Conservation (phyloP, 768 basidiomycete genomes). For the Pulveroboletus frians region DNA sequence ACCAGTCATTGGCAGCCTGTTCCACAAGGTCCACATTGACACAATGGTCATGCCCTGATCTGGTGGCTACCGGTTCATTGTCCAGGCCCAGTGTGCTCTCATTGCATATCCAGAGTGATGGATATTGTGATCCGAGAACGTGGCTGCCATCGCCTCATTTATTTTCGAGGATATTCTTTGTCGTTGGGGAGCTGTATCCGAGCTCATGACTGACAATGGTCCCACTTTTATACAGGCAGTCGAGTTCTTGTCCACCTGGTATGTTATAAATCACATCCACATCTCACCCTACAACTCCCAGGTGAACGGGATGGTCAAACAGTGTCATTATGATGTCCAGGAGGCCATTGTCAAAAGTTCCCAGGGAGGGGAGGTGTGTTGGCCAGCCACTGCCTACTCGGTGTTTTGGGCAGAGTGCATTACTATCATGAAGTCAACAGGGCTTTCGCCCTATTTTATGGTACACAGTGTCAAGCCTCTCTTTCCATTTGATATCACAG, state of each 20-base stretch:
- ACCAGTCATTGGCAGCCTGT: too few species aligned
- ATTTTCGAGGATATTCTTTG: too few species aligned
- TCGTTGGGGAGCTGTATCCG: too few species aligned
- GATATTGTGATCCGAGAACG: too few species aligned
- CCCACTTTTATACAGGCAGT: background rate
- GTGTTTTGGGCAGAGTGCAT: too few species aligned
- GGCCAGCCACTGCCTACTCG: background rate
- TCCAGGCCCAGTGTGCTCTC: too few species aligned
- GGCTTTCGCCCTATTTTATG: background rate
- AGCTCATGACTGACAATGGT: too few species aligned
- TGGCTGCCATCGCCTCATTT: too few species aligned
- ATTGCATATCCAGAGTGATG: too few species aligned
- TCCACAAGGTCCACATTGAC: too few species aligned
- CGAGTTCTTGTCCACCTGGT: background rate
- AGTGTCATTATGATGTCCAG: background rate
- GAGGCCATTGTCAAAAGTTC: background rate
- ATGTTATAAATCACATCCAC: background rate
- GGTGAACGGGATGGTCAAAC: background rate
- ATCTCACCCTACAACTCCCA: background rate
- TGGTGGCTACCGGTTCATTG: too few species aligned
- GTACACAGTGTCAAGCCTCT: constrained; percentile 26
- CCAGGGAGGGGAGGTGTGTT: background rate
- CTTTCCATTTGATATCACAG: constrained; percentile 13
- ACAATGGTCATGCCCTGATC: too few species aligned
- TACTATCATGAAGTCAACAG: background rate